These are phyloP conservation scores for Fibroporia radiculosa DNA, from an alignment of 768 basidiomycete species.

Conservation along the genomic window DNA sequence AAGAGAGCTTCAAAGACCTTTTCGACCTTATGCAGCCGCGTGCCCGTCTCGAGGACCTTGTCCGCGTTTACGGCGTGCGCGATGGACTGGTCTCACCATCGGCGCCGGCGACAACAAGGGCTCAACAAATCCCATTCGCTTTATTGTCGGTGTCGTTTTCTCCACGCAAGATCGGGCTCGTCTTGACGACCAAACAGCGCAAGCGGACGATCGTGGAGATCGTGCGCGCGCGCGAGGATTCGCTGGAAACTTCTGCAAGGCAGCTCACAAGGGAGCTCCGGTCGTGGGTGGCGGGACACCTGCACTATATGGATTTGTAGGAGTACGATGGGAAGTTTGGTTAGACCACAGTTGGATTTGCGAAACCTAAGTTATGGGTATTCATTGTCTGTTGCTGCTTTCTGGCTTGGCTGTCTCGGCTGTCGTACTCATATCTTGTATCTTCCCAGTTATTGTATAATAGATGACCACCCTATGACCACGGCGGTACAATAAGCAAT, in stretches of 20 bases:
- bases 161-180: constrained; percentile 30
- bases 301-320: no score
- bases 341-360: no score
- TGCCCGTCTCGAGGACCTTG: constrained; percentile 68
- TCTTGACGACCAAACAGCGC: constrained; percentile 24
- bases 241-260: constrained; percentile 47
- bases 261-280: constrained; percentile 42
- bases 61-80: constrained; percentile 36
- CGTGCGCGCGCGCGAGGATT: constrained; percentile 41
- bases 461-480: no score
- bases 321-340: no score
- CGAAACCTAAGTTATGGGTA: no score
- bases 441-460: no score
- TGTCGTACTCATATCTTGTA: no score
- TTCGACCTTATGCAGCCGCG: constrained; percentile 74
- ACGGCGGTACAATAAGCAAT: no score
- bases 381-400: no score
- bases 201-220: constrained; percentile 53
- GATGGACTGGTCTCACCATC: constrained; percentile 23
- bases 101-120: not conserved
- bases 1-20: constrained; percentile 71
- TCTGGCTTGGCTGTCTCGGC: no score
- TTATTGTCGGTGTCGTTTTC: constrained; percentile 34
- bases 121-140: constrained; percentile 25
- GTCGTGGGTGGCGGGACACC: no score